Conservation (phyloP, 179 eudicot species). For the Gypsophila paniculata region DNA sequence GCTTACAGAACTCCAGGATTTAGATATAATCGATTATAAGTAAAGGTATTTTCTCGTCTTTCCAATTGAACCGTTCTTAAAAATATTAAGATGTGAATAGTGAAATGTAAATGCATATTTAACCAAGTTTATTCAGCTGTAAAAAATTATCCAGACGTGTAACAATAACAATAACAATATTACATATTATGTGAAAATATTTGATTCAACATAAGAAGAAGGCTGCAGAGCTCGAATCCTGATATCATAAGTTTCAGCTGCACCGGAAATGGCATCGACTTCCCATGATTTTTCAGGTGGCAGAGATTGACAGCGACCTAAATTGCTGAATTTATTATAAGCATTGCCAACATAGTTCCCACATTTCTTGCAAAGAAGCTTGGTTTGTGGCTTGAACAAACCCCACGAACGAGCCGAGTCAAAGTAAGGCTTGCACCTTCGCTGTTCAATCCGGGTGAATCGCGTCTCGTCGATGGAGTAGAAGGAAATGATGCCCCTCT, state of each 20-base stretch:
- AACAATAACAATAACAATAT: neutral
- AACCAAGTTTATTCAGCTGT: slow-evolving; percentile 4
- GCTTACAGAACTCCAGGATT: slow-evolving; percentile 67
- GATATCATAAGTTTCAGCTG: slow-evolving; percentile 27
- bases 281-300: slow-evolving; percentile 15
- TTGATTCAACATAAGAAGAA: slow-evolving; percentile 28
- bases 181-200: slow-evolving; percentile 16
- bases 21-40: slow-evolving; percentile 47
- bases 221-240: slow-evolving; percentile 39
- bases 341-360: slow-evolving; percentile 34
- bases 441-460: slow-evolving; percentile 29
- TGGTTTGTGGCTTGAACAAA: slow-evolving; percentile 28
- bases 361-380: slow-evolving; percentile 39
- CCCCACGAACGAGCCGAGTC: slow-evolving; percentile 37
- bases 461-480: slow-evolving; percentile 39
- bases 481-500: slow-evolving; percentile 40
- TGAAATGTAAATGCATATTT: slow-evolving; percentile 6
- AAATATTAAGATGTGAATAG: neutral
- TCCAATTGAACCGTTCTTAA: neutral
- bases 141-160: slow-evolving; percentile 13
- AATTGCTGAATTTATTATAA: slow-evolving; percentile 20
- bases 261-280: slow-evolving; percentile 31
- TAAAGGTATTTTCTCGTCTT: slow-evolving; percentile 7
- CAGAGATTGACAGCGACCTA: slow-evolving; percentile 17
- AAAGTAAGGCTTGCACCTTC: slow-evolving; percentile 37